These are phyloP conservation scores for Xylariaceae sp. DNA, from an alignment of 2,329 filamentous ascomycete genomes.

Conservation along the genomic window DNA sequence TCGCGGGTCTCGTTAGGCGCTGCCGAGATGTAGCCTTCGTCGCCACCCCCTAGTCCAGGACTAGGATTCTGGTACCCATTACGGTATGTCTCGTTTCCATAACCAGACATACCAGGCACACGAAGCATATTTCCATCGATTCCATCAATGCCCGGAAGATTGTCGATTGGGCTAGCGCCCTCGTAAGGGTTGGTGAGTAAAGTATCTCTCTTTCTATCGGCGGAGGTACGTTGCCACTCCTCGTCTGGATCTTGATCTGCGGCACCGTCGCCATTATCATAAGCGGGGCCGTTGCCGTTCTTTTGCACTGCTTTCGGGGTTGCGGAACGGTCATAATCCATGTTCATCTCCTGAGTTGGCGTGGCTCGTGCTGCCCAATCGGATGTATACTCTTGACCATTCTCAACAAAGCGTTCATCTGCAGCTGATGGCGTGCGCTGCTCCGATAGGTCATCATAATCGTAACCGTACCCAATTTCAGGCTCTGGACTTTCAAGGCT, in stretches of 20 bases:
- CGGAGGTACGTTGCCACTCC: slow-evolving; percentile 58
- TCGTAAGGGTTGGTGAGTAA: slow-evolving; percentile 64
- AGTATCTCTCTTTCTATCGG: slow-evolving; percentile 60
- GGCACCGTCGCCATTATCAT: slow-evolving; percentile 38
- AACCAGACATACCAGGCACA: slow-evolving; percentile 34
- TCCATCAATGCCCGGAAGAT: slow-evolving; percentile 45
- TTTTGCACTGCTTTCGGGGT: slow-evolving; percentile 31
- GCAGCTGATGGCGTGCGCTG: slow-evolving; percentile 78
- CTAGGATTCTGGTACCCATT: slow-evolving; percentile 50
- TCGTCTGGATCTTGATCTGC: slow-evolving; percentile 58
- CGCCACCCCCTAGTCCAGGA: slow-evolving; percentile 58
- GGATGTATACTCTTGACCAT: slow-evolving; percentile 26
- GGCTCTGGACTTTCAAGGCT: slow-evolving; percentile 66
- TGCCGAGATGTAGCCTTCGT: slow-evolving; percentile 90
- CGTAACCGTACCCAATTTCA: slow-evolving; percentile 63
- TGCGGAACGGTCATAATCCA: slow-evolving; percentile 30
- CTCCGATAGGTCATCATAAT: slow-evolving; percentile 48
- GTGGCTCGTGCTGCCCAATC: slow-evolving; percentile 33
- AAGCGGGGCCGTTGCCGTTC: slow-evolving; percentile 35
- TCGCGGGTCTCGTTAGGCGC: slow-evolving; percentile 53
- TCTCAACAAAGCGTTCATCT: slow-evolving; percentile 62
- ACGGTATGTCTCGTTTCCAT: slow-evolving; percentile 37
- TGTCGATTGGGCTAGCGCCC: slow-evolving; percentile 56
- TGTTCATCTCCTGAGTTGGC: slow-evolving; percentile 31
- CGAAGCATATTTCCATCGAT: slow-evolving; percentile 47